These are phyloP conservation scores for Fimicolochytrium jonesii DNA, from an alignment of 192 early-diverging fungal species.

Conservation along the genomic window DNA sequence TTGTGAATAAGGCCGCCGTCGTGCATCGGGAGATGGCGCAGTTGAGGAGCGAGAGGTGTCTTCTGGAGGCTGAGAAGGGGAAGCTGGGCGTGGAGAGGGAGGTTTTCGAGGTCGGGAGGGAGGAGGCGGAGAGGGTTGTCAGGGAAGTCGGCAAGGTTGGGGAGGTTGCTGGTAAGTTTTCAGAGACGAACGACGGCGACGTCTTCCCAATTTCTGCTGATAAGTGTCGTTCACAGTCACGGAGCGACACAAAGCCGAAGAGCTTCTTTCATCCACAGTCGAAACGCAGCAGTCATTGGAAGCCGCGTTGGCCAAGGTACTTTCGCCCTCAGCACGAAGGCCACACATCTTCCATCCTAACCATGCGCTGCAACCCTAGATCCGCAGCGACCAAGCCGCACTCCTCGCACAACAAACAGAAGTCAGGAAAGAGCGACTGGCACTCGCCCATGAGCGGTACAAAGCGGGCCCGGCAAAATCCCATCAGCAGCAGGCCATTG, in stretches of 20 bases:
- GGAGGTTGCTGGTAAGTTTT: too few species aligned
- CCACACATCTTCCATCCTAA: too few species aligned
- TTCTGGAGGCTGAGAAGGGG: neutral
- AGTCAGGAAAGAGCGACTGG: slow-evolving; percentile 10
- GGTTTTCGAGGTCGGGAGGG: slow-evolving; percentile 1
- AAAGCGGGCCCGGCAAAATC: too few species aligned
- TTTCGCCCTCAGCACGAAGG: neutral
- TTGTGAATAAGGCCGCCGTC: too few species aligned
- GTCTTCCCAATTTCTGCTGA: too few species aligned
- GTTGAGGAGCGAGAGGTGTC: neutral
- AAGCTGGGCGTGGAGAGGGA: neutral
- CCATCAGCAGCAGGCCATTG: too few species aligned
- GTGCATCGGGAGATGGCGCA: neutral
- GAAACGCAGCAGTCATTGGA: neutral
- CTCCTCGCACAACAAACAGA: too few species aligned
- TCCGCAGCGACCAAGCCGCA: too few species aligned
- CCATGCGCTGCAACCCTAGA: too few species aligned
- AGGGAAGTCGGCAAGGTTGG: neutral
- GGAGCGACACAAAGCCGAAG: slow-evolving; percentile 1
- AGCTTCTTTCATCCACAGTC: neutral
- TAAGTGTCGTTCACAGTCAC: too few species aligned
- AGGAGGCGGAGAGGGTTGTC: neutral
- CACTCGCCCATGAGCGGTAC: neutral
- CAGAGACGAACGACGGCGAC: too few species aligned
- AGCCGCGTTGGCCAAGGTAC: neutral